Base-by-base conservation (phyloP, 371 early-diverging fungal species). In the Rhizopus stolonifer region DNA sequence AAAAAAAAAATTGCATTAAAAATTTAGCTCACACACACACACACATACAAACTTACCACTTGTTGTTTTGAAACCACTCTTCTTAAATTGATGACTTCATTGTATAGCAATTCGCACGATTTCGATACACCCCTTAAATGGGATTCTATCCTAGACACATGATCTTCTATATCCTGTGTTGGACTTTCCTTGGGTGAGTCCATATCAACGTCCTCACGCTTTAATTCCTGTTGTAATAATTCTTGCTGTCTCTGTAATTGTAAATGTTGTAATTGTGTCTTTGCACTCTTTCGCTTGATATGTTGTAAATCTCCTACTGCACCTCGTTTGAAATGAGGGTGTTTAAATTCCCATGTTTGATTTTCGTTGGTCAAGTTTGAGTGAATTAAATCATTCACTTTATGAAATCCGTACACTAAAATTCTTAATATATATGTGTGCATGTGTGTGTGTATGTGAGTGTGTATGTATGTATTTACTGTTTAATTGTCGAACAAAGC, bases 401-500 rank as follows among this genome's bases (percentile, higher is more conserved):
- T 83, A 45, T 79, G 72, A 33, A 79, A 75, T 26, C 74, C 76
- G 55, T 81, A 80, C 81, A 80, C 81, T 80, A 46, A 31, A 10
- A 10, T 15, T 31, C n/a, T n/a, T n/a, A n/a, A n/a, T n/a, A n/a
- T n/a, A n/a, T n/a, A n/a, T n/a, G n/a, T n/a, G n/a, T n/a, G n/a
- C n/a, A n/a, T n/a, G n/a, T n/a, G n/a, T n/a, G n/a, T n/a, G n/a
- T n/a, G n/a, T n/a, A n/a, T n/a, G n/a, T n/a, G n/a, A n/a, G n/a
- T n/a, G n/a, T n/a, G n/a, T n/a, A n/a, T n/a, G n/a, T n/a, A n/a
- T n/a, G n/a, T n/a, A n/a, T n/a, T 60, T 71, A 77, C 77, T 89
- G 66, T 94, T 93, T 10, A 92, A 72, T 67, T 92, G 93, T 33
- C 93, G 78, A 14, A 93, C 88, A 77, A 94, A 93, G 43, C 86